Evolutionary conservation across 2,329 filamentous ascomycete genomes (phyloP), one percentile per base, ranked within the genome.

Genomic region (Dissoconium aciculare): DNA sequence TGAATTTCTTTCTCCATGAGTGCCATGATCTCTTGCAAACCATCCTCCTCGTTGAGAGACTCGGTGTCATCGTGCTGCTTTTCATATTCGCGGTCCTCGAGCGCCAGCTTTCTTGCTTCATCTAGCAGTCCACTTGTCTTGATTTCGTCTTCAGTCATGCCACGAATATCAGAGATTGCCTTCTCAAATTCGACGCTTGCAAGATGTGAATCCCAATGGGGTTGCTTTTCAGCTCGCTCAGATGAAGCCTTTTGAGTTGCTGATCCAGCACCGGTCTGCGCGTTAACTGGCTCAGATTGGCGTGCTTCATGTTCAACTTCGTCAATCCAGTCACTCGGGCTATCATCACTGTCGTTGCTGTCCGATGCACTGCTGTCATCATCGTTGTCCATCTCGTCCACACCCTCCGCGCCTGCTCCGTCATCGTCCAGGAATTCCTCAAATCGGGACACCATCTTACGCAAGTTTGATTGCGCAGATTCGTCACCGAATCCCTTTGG

Each of bases 141-240:
- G 21, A 52, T 41, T 10, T 53, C 42, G 12, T 55, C 53, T 3
- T 61, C 54, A 5, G 69, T 64, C 53, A 74, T 63, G 0, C 80
- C 81, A 76, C 89, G 85, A 75, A 91, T 85, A 49, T 91, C 80
- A 37, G 74, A 72, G 82, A 98, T 93, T 67, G 93, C 83, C 31
- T 63, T 70, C 5, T 78, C 67, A 43, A 94, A 93, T 32, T 87
- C 78, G 19, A 75, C 71, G 53, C 95, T 85, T 40, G 19, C 19
- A n/a, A 23, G 19, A n/a, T 23, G 19, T 8, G 19, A 23, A 8
- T 23, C 8, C 19, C 19, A 23, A n/a, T 23, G n/a, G n/a, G n/a
- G n/a, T n/a, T n/a, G n/a, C n/a, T n/a, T n/a, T n/a, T n/a, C n/a
- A n/a, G n/a, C n/a, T n/a, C n/a, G n/a, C n/a, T n/a, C n/a, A n/a